Conservation (phyloP, 1,284 basidiomycete species). For the Ceratobasidium sp. region DNA sequence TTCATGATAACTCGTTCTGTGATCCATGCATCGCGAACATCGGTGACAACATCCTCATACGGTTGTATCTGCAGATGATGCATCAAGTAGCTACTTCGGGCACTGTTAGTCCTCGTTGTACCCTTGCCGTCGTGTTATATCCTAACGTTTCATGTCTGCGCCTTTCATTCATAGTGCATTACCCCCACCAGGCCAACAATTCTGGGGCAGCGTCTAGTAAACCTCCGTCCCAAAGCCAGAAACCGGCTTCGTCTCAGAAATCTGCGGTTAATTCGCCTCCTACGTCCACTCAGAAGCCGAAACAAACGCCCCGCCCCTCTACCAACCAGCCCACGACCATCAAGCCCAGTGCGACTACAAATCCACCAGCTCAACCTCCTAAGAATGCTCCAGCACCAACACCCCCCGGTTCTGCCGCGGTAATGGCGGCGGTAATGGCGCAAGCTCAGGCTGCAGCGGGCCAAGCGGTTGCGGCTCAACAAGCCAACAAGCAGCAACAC, state of each 20-base stretch:
- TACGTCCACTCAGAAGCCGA: constrained; percentile 17
- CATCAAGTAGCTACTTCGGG: not conserved
- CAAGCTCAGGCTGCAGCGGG: constrained; percentile 35
- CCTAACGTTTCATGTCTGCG: not conserved
- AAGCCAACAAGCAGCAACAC: constrained; percentile 23
- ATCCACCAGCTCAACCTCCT: constrained; percentile 11
- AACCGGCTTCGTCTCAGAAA: constrained; percentile 20
- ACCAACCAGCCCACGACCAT: constrained; percentile 24
- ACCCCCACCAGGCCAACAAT: constrained; percentile 1
- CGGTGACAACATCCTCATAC: too few species aligned
- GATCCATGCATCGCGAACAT: too few species aligned
- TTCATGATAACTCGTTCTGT: too few species aligned
- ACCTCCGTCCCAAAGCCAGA: constrained; percentile 19
- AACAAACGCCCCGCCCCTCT: constrained; percentile 11
- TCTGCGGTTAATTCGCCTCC: not conserved
- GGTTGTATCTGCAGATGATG: constrained; percentile 8
- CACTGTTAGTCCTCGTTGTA: constrained; percentile 3
- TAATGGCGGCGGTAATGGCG: constrained; percentile 38
- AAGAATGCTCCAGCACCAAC: constrained; percentile 31
- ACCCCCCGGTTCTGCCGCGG: constrained; percentile 32
- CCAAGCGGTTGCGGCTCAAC: constrained; percentile 31
- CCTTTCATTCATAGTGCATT: constrained; percentile 14
- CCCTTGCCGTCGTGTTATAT: not conserved
- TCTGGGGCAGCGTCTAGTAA: not conserved
- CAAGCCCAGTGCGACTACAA: constrained; percentile 35